Conservation (phyloP, 345 rosid genomes). For the Cardamine resedifolia region DNA sequence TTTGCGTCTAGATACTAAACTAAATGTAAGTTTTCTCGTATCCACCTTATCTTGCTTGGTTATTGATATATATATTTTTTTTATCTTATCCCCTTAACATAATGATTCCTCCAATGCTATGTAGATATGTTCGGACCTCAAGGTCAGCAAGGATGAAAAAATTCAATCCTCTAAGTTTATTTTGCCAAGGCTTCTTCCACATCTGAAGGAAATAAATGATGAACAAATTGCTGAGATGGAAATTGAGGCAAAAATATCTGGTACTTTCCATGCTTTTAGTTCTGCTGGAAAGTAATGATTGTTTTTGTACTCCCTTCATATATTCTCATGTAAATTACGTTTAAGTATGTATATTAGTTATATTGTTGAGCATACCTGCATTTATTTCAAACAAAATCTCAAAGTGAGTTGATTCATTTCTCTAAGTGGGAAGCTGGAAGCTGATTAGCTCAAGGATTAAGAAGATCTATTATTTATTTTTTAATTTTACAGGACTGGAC, state of each 20-base stretch:
- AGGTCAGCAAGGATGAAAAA: constrained; percentile 29
- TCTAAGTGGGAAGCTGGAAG: not conserved
- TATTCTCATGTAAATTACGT: not conserved
- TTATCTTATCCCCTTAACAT: not conserved
- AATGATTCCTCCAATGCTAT: constrained; percentile 4
- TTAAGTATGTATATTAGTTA: not conserved
- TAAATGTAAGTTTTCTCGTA: constrained; percentile 37
- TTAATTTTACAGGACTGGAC: constrained; percentile 18
- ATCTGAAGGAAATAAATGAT: constrained; percentile 43
- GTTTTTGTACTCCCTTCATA: not conserved
- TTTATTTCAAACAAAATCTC: not conserved
- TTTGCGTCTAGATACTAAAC: constrained; percentile 45
- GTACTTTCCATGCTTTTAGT: constrained; percentile 35
- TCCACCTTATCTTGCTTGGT: not conserved
- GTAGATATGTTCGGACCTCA: constrained; percentile 16
- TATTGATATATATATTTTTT: not conserved
- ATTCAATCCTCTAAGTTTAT: constrained; percentile 40
- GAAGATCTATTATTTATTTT: not conserved
- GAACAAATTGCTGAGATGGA: constrained; percentile 52
- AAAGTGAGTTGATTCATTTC: not conserved
- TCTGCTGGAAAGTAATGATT: not conserved
- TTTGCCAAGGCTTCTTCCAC: constrained; percentile 48
- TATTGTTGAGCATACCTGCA: not conserved
- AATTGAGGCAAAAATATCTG: constrained; percentile 47
- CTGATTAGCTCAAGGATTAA: not conserved